Conservation (phyloP, 495 filamentous ascomycete genomes). For the Hapsidospora chrysogenum region DNA sequence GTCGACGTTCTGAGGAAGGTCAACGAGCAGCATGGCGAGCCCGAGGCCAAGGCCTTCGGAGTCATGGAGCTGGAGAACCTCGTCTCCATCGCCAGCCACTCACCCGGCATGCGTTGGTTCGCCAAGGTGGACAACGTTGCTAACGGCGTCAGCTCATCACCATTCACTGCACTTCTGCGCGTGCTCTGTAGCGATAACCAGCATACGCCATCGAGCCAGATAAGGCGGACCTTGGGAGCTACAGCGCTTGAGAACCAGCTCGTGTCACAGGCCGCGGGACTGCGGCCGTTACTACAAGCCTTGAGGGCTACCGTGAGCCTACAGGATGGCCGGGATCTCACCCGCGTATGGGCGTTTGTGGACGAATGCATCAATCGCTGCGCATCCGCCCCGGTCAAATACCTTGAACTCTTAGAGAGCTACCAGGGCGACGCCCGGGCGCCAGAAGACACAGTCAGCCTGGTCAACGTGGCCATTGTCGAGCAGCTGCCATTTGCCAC, state of each 20-base stretch:
- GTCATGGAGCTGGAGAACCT: conserved; percentile 58
- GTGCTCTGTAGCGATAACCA: conserved; percentile 27
- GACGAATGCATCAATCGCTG: conserved; percentile 64
- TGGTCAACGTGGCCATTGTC: conserved; percentile 42
- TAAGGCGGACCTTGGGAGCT: conserved; percentile 27
- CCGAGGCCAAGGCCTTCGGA: conserved; percentile 32
- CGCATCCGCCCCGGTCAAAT: conserved; percentile 57
- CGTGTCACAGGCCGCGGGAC: conserved; percentile 24
- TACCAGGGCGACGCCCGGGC: conserved; percentile 17
- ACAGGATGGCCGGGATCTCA: conserved; percentile 2
- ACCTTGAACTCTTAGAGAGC: conserved; percentile 33
- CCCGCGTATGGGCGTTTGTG: conserved; percentile 42
- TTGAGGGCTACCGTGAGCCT: conserved; percentile 14
- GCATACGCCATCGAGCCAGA: conserved; percentile 20
- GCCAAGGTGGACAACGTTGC: conserved; percentile 15
- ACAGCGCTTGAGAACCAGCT: conserved; percentile 34
- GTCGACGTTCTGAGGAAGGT: conserved; percentile 41
- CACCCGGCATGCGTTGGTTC: conserved; percentile 71
- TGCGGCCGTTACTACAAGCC: conserved; percentile 36
- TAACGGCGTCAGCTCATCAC: conserved; percentile 34
- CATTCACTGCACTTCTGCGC: conserved; percentile 46
- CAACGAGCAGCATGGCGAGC: conserved; percentile 21
- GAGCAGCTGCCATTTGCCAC: conserved; percentile 66
- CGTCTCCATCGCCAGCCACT: conserved; percentile 58
- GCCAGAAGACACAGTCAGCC: conserved; percentile 16